Evolutionary conservation across 352 stramenopile genomes (phyloP).

Genomic region (Globisporangium sylvaticum): DNA sequence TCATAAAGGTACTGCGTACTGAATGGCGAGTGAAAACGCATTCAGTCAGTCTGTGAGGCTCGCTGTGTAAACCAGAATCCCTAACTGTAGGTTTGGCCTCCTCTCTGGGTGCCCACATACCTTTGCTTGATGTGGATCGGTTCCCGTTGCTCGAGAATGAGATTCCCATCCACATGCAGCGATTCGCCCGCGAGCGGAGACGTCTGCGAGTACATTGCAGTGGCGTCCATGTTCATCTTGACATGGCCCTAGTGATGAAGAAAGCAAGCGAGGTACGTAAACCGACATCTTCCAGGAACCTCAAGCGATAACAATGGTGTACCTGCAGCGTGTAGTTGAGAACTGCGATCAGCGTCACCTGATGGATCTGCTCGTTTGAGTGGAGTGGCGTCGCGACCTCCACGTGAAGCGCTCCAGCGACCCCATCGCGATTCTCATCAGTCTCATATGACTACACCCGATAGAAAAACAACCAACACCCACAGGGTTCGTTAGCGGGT

Average conservation of each 20-base stretch:
- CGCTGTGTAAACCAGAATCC: too few species aligned
- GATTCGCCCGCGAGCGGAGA: slow-evolving; percentile 31
- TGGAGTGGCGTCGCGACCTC: slow-evolving; percentile 41
- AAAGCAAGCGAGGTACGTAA: neutral
- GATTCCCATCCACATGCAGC: slow-evolving; percentile 53
- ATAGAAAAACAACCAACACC: slow-evolving; percentile 1
- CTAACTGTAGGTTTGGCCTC: too few species aligned
- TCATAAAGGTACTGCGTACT: slow-evolving; percentile 38
- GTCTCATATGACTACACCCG: slow-evolving; percentile 31
- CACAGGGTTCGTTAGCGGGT: neutral
- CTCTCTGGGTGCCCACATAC: too few species aligned
- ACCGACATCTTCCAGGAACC: neutral
- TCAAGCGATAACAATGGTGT: neutral
- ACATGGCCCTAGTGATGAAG: slow-evolving; percentile 25
- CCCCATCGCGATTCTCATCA: slow-evolving; percentile 47
- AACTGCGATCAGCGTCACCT: slow-evolving; percentile 41
- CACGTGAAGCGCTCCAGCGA: slow-evolving; percentile 53
- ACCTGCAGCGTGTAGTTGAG: slow-evolving; percentile 62
- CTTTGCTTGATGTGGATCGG: slow-evolving; percentile 39
- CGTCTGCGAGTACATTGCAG: slow-evolving; percentile 35
- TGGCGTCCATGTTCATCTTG: slow-evolving; percentile 63
- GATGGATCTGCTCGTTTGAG: slow-evolving; percentile 42
- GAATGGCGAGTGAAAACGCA: neutral
- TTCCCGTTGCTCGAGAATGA: slow-evolving; percentile 46
- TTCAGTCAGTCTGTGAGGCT: neutral